A percentile compares a stretch with the other conserved stretches of the same genome.
Conservation (phyloP, 306 rosid species). For the Lupinus albus region DNA sequence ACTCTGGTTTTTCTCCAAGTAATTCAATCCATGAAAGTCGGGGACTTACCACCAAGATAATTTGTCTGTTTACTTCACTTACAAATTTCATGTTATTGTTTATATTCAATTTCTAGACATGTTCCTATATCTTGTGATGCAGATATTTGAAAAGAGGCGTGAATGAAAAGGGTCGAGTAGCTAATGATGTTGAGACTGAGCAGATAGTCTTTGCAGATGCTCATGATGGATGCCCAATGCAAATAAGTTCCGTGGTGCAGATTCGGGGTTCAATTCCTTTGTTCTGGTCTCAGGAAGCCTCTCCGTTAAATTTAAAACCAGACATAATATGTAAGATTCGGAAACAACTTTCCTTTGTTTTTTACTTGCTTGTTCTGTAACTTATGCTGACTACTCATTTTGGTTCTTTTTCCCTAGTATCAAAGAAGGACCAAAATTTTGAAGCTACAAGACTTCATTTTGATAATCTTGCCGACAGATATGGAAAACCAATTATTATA, state of each 20-base stretch:
- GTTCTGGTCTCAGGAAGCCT: conserved; percentile 97
- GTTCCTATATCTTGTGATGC: conserved; percentile 39
- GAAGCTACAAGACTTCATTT: conserved; percentile 93
- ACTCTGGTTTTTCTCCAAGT: conserved; percentile 13
- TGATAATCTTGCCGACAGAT: conserved; percentile 86
- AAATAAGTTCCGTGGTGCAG: conserved; percentile 92
- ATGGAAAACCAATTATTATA: conserved; percentile 89
- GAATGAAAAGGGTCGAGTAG: conserved; percentile 95
- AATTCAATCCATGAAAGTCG: conserved; percentile 16
- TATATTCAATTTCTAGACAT: conserved; percentile 26
- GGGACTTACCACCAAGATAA: background rate
- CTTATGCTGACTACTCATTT: conserved; percentile 38
- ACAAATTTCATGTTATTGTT: background rate
- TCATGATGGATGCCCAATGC: conserved; percentile 61
- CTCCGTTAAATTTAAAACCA: conserved; percentile 82
- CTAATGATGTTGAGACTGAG: conserved; percentile 98
- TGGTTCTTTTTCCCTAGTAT: conserved; percentile 54
- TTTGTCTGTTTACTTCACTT: too few species aligned
- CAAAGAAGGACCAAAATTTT: conserved; percentile 63
- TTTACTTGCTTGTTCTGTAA: conserved; percentile 29
- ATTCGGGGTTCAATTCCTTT: conserved; percentile 96
- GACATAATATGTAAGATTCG: conserved; percentile 67
- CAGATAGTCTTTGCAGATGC: conserved; percentile 74
- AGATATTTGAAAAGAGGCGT: conserved; percentile 96
- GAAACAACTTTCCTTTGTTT: conserved; percentile 20